A percentile compares a stretch with the other conserved stretches of the same genome.
These are phyloP conservation scores for Komagataella ulmi DNA, from an alignment of 805 yeast genomes.

Conservation along the genomic window DNA sequence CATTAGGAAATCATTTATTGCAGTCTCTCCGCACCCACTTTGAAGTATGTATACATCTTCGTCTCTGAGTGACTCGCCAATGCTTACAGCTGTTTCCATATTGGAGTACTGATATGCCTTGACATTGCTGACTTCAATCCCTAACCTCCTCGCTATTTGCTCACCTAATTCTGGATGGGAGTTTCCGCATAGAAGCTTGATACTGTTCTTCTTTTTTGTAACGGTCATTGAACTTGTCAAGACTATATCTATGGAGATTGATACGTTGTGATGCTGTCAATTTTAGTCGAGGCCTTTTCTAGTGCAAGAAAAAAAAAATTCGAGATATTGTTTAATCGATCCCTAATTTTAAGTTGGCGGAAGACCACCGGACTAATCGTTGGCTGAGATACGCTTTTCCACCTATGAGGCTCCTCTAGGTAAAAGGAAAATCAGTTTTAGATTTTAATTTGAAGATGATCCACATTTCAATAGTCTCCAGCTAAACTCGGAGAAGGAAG, in stretches of 20 bases:
- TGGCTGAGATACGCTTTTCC: no score
- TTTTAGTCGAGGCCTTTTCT: no score
- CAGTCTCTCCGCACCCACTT: slow-evolving; percentile 67
- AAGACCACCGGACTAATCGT: no score
- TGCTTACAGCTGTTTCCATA: slow-evolving; percentile 77
- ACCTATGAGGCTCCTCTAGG: no score
- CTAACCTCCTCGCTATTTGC: slow-evolving; percentile 51
- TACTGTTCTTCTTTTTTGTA: slow-evolving; percentile 25
- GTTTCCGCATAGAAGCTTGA: slow-evolving; percentile 44
- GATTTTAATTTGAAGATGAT: no score
- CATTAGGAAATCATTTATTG: slow-evolving; percentile 73
- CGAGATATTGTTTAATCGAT: no score
- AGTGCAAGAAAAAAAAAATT: no score
- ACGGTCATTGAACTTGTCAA: slow-evolving; percentile 14
- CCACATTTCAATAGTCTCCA: no score
- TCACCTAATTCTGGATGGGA: slow-evolving; percentile 81
- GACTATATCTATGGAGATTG: no score
- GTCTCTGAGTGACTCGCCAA: slow-evolving; percentile 82
- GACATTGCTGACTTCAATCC: slow-evolving; percentile 56
- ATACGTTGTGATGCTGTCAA: no score
- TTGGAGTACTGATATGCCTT: slow-evolving; percentile 80
- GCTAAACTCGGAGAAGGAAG: no score
- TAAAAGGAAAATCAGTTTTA: neutral
- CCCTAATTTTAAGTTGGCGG: no score
- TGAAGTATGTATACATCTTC: slow-evolving; percentile 81